Evolutionary conservation across 2,329 filamentous ascomycete species (phyloP), one percentile per base, ranked within the genome.

Genomic region (Epichloe hybrida): DNA sequence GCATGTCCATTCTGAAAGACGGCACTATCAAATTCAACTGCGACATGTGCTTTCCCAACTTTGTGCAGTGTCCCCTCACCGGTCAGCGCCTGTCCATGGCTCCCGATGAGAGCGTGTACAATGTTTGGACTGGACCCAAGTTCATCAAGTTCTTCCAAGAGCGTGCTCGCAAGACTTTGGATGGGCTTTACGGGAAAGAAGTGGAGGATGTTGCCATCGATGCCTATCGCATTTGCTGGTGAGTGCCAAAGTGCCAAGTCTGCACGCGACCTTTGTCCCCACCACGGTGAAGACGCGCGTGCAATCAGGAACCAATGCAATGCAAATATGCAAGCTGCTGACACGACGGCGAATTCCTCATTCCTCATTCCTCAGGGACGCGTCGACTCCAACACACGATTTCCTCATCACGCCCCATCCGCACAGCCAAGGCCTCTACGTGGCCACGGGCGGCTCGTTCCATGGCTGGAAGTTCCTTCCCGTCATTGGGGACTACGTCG

Each of bases 401-500:
- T 80, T 80, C 57, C 67, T 84, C 49, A 75, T 84, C 57, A 72
- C 73, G 7, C 72, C 77, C 2, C 69, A 78, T 53, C 62, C 69
- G 5, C 64, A 70, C 56, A 79, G 54, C 52, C 57, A 60, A 39
- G 77, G 77, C 52, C 62, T 84, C 13, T 82, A 75, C 61, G 61
- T 85, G 23, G 80, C 80, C 0, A 76, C 75, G 0, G 80, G 77
- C 12, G 80, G 81, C 1, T 82, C 78, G 12, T 81, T 83, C 55
- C 80, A 84, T 59, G 74, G 75, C 34, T 83, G 76, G 73, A 83
- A 84, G 61, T 82, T 84, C 58, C 66, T 84, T 27, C 80, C 80
- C 1, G 75, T 75, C 23, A 75, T 81, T 55, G 80, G 80, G 3
- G 73, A 76, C 52, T 83, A 83, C 61, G 68, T 80, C 51, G 66